Evolutionary conservation across 768 basidiomycete genomes (phyloP).

Genomic region (Amanita thiersii): DNA sequence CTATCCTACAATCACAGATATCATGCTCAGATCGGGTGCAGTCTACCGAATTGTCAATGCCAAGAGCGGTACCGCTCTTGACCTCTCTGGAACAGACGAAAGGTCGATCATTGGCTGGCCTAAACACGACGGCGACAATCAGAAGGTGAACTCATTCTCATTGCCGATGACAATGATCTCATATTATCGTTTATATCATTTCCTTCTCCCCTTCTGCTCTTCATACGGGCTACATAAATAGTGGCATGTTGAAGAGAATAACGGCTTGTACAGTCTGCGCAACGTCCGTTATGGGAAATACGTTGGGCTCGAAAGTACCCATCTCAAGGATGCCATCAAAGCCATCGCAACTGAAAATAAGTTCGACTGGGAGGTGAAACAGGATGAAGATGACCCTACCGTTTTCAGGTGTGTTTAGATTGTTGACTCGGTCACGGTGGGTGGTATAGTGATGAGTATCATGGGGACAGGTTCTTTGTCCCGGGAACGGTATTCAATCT

Average conservation of each 20-base stretch:
- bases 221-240: too few relatives aligned
- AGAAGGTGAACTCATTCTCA: neutral
- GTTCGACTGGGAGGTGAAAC: slow-evolving; percentile 14
- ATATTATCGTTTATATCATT: neutral
- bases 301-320: slow-evolving; percentile 11
- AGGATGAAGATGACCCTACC: slow-evolving; percentile 9
- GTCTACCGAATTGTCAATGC: slow-evolving; percentile 6
- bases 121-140: slow-evolving; percentile 6
- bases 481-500: slow-evolving; percentile 6
- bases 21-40: neutral
- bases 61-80: slow-evolving; percentile 1
- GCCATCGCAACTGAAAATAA: slow-evolving; percentile 8
- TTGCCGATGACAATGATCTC: neutral
- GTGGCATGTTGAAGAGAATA: slow-evolving; percentile 13
- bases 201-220: too few relatives aligned
- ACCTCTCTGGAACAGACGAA: slow-evolving; percentile 5
- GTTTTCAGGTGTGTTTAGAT: slow-evolving; percentile 15
- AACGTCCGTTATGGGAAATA: slow-evolving; percentile 13
- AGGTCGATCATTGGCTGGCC: slow-evolving; percentile 3
- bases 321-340: slow-evolving; percentile 6
- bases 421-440: neutral
- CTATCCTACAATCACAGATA: too few relatives aligned
- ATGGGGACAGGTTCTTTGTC: slow-evolving; percentile 4
- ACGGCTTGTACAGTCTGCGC: slow-evolving; percentile 14
- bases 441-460: neutral